Conservation (phyloP, 805 yeast species). For the Candida pini region DNA sequence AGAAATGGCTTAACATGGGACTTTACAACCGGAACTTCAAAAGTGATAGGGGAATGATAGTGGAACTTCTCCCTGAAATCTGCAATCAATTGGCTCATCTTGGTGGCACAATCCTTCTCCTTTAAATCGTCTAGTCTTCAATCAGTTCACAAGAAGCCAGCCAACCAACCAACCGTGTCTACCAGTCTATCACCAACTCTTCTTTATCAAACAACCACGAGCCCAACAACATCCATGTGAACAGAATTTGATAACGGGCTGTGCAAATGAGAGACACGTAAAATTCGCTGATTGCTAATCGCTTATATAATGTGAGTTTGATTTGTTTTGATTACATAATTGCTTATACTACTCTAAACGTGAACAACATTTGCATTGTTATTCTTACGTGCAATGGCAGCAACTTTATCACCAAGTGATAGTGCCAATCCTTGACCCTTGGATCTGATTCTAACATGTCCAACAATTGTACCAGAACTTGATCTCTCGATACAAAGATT, state of each 20-base stretch:
- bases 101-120: no score
- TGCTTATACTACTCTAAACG: slow-evolving; percentile 16
- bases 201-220: no score
- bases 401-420: slow-evolving; percentile 90
- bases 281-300: neutral
- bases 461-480: slow-evolving; percentile 69
- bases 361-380: slow-evolving; percentile 29
- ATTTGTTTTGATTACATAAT: no score
- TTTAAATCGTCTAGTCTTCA: no score
- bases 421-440: slow-evolving; percentile 97
- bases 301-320: no score
- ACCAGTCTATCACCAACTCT: no score
- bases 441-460: slow-evolving; percentile 93
- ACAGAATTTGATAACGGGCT: neutral
- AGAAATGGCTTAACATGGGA: slow-evolving; percentile 19
- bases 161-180: no score
- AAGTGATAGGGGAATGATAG: slow-evolving; percentile 22
- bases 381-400: slow-evolving; percentile 64
- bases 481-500: slow-evolving; percentile 88
- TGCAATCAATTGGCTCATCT: no score
- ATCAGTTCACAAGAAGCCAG: neutral
- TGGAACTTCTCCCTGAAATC: slow-evolving; percentile 8
- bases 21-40: slow-evolving; percentile 15
- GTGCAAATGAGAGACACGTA: neutral
- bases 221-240: neutral